Evolutionary conservation across 495 filamentous ascomycete species (phyloP).

Genomic region (Margaritispora aquatica): DNA sequence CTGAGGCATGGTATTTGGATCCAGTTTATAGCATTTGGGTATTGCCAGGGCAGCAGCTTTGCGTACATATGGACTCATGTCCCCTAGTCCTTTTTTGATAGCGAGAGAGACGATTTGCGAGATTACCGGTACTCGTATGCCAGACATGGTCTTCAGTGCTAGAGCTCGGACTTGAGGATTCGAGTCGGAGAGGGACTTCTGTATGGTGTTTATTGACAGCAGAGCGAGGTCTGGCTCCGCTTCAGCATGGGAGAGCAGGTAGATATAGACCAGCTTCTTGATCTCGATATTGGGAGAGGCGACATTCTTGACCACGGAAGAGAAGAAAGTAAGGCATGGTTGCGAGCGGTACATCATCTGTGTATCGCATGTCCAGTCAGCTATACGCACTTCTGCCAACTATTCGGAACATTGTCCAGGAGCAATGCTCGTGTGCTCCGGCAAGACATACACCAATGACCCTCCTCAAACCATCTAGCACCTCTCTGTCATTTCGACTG

Average conservation of each 20-base stretch:
- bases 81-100: slow-evolving; percentile 83
- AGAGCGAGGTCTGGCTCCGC: slow-evolving; percentile 90
- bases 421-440: not conserved
- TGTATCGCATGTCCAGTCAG: not conserved
- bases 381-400: not conserved
- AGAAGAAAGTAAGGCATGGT: slow-evolving; percentile 81
- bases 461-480: slow-evolving; percentile 83
- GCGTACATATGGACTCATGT: slow-evolving; percentile 91
- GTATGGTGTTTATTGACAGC: slow-evolving; percentile 95
- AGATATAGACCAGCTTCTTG: slow-evolving; percentile 97
- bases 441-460: slow-evolving; percentile 70
- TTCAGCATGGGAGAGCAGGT: slow-evolving; percentile 92
- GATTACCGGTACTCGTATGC: slow-evolving; percentile 95
- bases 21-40: slow-evolving; percentile 93
- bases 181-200: slow-evolving; percentile 88
- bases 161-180: slow-evolving; percentile 87
- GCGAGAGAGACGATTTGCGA: slow-evolving; percentile 95
- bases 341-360: slow-evolving; percentile 91
- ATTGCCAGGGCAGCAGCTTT: slow-evolving; percentile 93
- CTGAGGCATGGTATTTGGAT: slow-evolving; percentile 79
- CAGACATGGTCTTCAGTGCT: slow-evolving; percentile 90
- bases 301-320: slow-evolving; percentile 92
- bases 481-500: slow-evolving; percentile 86
- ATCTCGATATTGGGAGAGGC: slow-evolving; percentile 86
- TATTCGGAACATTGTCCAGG: not conserved